Evolutionary conservation across 1,139 yeast species (phyloP).

Genomic region (Blastobotrys apis): DNA sequence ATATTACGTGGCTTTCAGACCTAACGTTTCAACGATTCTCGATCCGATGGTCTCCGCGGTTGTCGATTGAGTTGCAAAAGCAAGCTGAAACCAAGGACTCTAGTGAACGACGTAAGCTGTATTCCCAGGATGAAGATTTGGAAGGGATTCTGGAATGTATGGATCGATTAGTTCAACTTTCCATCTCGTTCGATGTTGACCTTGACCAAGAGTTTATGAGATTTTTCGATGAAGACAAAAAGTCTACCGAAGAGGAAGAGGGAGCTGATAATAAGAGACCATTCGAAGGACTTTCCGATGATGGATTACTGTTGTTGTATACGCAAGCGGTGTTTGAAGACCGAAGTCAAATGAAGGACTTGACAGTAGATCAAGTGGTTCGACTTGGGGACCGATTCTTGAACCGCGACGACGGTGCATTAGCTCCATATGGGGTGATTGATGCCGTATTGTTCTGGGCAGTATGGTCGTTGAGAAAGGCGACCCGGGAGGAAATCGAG

Average conservation of each 20-base stretch:
- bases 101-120: conserved; percentile 19
- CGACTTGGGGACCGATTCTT: conserved; percentile 23
- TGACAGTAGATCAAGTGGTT: conserved; percentile 25
- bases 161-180: conserved; percentile 50
- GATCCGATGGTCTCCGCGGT: conserved; percentile 33
- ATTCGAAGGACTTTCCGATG: conserved; percentile 27
- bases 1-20: conserved; percentile 45
- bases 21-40: conserved; percentile 36
- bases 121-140: conserved; percentile 25
- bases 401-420: conserved; percentile 31
- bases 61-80: conserved; percentile 30
- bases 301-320: conserved; percentile 34
- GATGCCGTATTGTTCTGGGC: conserved; percentile 44
- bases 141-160: conserved; percentile 34
- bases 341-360: conserved; percentile 17
- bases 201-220: conserved; percentile 37
- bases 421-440: conserved; percentile 37
- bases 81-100: conserved; percentile 24
- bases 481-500: conserved; percentile 32
- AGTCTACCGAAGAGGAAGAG: conserved; percentile 12
- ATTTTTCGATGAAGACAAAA: conserved; percentile 12
- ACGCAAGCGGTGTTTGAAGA: conserved; percentile 33
- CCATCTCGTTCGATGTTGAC: conserved; percentile 61
- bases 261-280: conserved; percentile 11
- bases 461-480: conserved; percentile 37